Evolutionary conservation across 148 eudicot genomes (phyloP), one percentile per base, ranked within the genome.

Genomic region (Cornus kousa): DNA sequence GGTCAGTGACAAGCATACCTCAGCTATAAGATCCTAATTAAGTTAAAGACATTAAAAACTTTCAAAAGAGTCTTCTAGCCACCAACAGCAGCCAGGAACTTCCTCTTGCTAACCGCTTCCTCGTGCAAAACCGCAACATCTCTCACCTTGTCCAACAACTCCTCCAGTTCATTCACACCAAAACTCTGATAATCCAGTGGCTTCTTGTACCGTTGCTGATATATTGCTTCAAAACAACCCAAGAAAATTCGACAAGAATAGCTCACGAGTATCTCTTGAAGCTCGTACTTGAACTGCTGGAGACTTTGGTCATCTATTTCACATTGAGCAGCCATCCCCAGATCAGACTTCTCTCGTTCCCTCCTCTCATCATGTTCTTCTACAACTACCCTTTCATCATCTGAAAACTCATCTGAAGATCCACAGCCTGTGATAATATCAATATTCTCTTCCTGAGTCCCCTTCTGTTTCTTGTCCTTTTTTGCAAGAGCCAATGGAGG

Each of bases 201-300:
- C 67, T 87, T 85, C 80, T 92, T 93, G 80, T 96, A 92, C 78
- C 97, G 84, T 84, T 93, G 99, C 74, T 87, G 82, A 77, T 96
- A 96, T 77, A 93, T 91, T 13, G 86, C 90, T 79, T 92, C 95
- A 81, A 96, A 93, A 73, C 76, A 77, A 71, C 87, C 85, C 28
- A 96, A 65, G 77, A 85, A 88, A 72, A 96, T 82, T 77, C 88
- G 80, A 71, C 98, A 88, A 13, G 90, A 89, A 73, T 85, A 96
- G 72, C 99, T 90, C 72, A 96, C 97, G 7, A 96, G 83, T 76
- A 96, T 96, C 84, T 96, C 99, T 81, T 93, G 91, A 71, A 96
- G 89, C 91, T 96, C 99, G 19, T 81, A 66, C 84, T 86, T 96
- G 76, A 96, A 93, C 69, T 82, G 78, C 32, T 82, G 73, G 39